These are phyloP conservation scores for Discostella stelligeroides DNA, from an alignment of 108 stramenopile genomes.

Conservation along the genomic window DNA sequence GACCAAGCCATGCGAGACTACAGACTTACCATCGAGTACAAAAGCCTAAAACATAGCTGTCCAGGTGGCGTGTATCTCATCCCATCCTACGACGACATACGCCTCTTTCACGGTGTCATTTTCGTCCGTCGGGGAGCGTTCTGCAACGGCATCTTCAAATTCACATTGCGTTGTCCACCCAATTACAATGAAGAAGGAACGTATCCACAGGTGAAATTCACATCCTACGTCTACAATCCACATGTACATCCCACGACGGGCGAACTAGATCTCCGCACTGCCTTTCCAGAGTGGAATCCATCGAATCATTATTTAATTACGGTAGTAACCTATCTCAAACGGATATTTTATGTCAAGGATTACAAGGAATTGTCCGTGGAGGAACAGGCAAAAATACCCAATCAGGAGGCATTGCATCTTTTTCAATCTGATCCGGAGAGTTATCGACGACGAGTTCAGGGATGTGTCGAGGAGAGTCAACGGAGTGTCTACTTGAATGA, in stretches of 20 bases:
- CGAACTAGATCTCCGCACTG: constrained; percentile 74
- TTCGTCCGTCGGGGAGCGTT: constrained; percentile 91
- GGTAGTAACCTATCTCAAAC: constrained; percentile 94
- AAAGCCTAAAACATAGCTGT: constrained; percentile 87
- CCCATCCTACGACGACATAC: constrained; percentile 79
- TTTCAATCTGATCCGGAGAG: constrained; percentile 58
- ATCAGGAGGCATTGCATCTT: constrained; percentile 64
- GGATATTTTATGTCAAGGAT: constrained; percentile 94
- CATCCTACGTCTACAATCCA: constrained; percentile 86
- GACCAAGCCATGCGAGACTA: constrained; percentile 91
- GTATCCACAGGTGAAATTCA: constrained; percentile 85
- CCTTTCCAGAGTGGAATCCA: constrained; percentile 90
- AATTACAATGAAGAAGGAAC: constrained; percentile 89
- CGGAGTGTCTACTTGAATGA: constrained; percentile 76
- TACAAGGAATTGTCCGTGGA: constrained; percentile 64
- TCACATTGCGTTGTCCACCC: constrained; percentile 76
- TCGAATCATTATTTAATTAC: constrained; percentile 89
- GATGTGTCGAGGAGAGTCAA: constrained; percentile 79
- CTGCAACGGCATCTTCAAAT: constrained; percentile 95
- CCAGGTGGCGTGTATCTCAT: constrained; percentile 94
- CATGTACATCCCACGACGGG: constrained; percentile 86
- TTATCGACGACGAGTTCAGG: constrained; percentile 69
- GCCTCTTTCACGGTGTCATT: constrained; percentile 90
- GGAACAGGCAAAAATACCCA: constrained; percentile 34
- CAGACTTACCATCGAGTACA: constrained; percentile 95